Conservation (phyloP, 148 eudicot species). For the Polygonum maritimum region DNA sequence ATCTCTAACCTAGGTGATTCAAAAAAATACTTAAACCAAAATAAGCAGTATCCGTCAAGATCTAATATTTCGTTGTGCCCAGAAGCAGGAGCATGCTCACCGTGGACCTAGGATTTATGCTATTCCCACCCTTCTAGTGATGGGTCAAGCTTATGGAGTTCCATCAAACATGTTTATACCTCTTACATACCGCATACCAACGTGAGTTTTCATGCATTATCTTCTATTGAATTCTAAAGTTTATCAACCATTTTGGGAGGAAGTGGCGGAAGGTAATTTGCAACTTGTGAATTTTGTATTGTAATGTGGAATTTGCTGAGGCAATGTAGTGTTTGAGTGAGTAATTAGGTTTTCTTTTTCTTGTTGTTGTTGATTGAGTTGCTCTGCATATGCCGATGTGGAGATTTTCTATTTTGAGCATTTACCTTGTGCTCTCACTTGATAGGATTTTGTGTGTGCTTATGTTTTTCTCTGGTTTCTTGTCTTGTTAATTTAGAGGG, state of each 20-base stretch:
- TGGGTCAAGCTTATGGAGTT: constrained; percentile 55
- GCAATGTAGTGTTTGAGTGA: not conserved
- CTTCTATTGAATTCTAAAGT: constrained; percentile 1
- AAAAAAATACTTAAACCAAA: no score
- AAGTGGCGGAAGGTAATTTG: constrained; percentile 57
- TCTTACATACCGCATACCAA: constrained; percentile 74
- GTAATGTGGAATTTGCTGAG: not conserved
- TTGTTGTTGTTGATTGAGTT: not conserved
- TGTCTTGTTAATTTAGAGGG: constrained; percentile 29
- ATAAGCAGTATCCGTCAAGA: no score
- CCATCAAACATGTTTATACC: constrained; percentile 78
- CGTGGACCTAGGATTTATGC: constrained; percentile 93
- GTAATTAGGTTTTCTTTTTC: not conserved
- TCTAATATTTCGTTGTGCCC: constrained; percentile 30
- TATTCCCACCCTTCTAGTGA: constrained; percentile 55
- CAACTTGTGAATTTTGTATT: not conserved
- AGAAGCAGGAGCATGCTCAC: constrained; percentile 52
- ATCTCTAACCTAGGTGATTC: no score
- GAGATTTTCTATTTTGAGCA: not conserved
- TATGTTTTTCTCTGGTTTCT: constrained; percentile 2
- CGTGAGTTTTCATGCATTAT: constrained; percentile 45
- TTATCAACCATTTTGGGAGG: constrained; percentile 48
- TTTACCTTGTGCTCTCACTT: not conserved
- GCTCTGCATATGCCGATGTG: not conserved
- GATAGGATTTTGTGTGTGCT: not conserved